These are phyloP conservation scores for Silene latifolia DNA, from an alignment of 148 eudicot species.

Conservation along the genomic window DNA sequence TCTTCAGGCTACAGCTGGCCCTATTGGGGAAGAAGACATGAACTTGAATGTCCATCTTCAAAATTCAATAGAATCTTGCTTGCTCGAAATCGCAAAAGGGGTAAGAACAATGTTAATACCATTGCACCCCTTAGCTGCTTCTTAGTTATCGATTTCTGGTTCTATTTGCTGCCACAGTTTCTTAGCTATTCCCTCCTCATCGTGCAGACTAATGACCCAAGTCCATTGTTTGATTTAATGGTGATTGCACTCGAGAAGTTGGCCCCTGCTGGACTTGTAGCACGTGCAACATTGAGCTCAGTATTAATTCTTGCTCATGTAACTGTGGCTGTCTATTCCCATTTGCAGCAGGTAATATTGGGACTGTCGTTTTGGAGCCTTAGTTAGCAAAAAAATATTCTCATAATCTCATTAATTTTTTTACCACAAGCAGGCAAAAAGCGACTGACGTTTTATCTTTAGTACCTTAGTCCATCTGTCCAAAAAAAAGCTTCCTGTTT, in stretches of 20 bases:
- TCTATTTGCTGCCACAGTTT: background rate
- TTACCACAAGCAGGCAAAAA: background rate
- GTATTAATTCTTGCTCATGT: conserved; percentile 74
- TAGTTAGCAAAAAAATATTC: no score
- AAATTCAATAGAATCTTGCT: conserved; percentile 73
- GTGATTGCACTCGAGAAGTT: conserved; percentile 70
- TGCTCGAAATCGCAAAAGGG: conserved; percentile 85
- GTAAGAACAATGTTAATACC: conserved; percentile 32
- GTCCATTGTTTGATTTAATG: conserved; percentile 76
- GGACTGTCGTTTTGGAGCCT: no score
- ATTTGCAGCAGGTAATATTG: conserved; percentile 63
- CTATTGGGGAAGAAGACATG: conserved; percentile 55
- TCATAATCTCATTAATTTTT: background rate
- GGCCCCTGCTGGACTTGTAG: conserved; percentile 56
- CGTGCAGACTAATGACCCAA: conserved; percentile 57
- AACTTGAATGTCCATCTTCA: conserved; percentile 68
- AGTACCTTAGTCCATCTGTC: no score
- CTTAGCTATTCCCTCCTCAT: background rate
- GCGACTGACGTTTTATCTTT: no score
- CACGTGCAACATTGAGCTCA: conserved; percentile 71
- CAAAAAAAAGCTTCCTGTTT: no score
- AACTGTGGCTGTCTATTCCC: conserved; percentile 52
- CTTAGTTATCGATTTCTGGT: background rate
- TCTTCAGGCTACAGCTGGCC: conserved; percentile 69
- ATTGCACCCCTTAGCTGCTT: background rate